Conservation (phyloP, 495 filamentous ascomycete species). For the Aspergillus ostianus region DNA sequence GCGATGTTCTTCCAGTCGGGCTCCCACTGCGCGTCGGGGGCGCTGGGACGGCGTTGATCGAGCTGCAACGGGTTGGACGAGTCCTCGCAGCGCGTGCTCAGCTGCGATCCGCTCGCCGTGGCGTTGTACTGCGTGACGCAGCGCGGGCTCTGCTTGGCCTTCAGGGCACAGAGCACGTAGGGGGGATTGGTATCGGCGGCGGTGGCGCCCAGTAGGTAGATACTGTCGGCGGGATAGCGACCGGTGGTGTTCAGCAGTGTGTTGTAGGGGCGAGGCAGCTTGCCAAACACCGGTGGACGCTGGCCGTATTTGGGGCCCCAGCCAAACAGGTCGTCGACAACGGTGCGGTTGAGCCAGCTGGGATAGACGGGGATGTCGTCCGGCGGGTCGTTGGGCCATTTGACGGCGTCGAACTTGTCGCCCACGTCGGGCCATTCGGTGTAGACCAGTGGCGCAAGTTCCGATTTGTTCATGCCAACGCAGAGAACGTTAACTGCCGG, state of each 20-base stretch:
- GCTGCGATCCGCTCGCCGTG: constrained; percentile 50
- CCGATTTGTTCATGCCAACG: constrained; percentile 54
- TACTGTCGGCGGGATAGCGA: constrained; percentile 40
- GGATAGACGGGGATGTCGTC: constrained; percentile 25
- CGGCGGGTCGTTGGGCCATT: constrained; percentile 21
- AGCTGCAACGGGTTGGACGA: constrained; percentile 50
- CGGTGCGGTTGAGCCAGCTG: constrained; percentile 54
- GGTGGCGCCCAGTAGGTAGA: constrained; percentile 64
- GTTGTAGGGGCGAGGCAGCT: constrained; percentile 59
- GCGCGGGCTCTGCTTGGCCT: constrained; percentile 52
- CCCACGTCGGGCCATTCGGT: constrained; percentile 49
- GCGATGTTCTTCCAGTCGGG: constrained; percentile 61
- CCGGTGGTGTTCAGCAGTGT: constrained; percentile 58
- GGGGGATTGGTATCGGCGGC: constrained; percentile 23
- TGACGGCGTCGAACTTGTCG: constrained; percentile 33
- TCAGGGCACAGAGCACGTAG: constrained; percentile 64
- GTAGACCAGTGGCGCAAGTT: constrained; percentile 63
- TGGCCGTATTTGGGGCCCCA: constrained; percentile 53
- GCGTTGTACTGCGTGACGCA: constrained; percentile 65
- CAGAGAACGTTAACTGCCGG: constrained; percentile 71
- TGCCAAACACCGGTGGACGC: constrained; percentile 63
- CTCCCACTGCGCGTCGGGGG: constrained; percentile 26
- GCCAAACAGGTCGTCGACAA: constrained; percentile 66
- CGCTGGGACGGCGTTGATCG: constrained; percentile 34
- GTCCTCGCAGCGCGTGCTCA: constrained; percentile 60